These are phyloP conservation scores for Vitis cinerea DNA, from an alignment of 164 flowering plant species.

Conservation along the genomic window DNA sequence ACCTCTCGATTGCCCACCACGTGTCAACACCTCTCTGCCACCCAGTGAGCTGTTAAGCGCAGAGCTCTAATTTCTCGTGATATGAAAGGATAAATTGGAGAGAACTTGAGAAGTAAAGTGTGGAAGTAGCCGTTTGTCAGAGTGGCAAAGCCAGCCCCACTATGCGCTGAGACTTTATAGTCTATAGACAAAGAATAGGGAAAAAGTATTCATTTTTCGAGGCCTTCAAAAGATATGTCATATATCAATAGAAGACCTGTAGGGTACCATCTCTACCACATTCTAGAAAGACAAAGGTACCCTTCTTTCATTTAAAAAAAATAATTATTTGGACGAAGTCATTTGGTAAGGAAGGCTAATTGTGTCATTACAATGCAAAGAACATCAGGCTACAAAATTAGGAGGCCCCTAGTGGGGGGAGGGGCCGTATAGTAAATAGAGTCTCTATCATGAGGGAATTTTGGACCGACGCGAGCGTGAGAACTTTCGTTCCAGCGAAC, in stretches of 20 bases:
- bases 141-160: not conserved
- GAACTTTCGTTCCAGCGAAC: not conserved
- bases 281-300: too few relatives aligned
- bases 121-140: conserved; percentile 29
- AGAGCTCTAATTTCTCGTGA: not conserved
- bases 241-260: too few relatives aligned
- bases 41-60: too few relatives aligned
- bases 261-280: not conserved
- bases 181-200: not conserved
- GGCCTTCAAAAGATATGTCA: too few relatives aligned
- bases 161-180: too few relatives aligned
- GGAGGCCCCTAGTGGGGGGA: not conserved
- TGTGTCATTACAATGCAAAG: too few relatives aligned
- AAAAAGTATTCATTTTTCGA: not conserved
- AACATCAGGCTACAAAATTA: too few relatives aligned
- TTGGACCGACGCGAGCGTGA: not conserved
- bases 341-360: too few relatives aligned
- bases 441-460: not conserved
- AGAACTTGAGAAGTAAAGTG: conserved; percentile 9
- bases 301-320: not conserved
- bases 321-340: too few relatives aligned
- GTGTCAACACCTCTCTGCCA: not conserved
- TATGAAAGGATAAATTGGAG: conserved; percentile 5
- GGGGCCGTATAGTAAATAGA: too few relatives aligned
- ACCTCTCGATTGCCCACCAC: not conserved